Percentiles rank a stretch among this genome's conserved stretches.
phyloP scores from a whole-genome alignment of 176 grass and related monocot species.

The Phoenix dactylifera region DNA sequence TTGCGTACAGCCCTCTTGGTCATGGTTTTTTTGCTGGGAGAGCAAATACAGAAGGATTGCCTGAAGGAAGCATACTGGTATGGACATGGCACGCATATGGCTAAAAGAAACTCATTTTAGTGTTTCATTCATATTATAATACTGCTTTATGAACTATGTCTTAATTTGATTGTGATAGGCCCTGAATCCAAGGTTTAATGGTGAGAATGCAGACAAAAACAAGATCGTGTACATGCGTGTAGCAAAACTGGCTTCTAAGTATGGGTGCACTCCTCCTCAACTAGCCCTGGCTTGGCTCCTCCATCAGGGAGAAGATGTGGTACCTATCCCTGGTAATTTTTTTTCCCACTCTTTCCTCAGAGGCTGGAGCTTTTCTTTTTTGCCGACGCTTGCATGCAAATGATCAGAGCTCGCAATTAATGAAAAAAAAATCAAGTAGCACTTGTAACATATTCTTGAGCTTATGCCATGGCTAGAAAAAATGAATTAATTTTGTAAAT shows the following conservation, averaged over 20 bases:
- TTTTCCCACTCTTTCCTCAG: neutral
- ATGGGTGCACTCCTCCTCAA: slow-evolving; percentile 10
- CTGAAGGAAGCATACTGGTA: slow-evolving; percentile 56
- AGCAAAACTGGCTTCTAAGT: slow-evolving; percentile 1
- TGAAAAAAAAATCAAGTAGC: no score
- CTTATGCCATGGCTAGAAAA: no score
- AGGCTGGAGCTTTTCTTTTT: neutral
- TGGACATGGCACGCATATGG: neutral
- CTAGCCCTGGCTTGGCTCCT: slow-evolving; percentile 19
- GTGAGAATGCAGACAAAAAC: slow-evolving; percentile 19
- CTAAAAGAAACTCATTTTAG: no score
- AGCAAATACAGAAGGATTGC: slow-evolving; percentile 34
- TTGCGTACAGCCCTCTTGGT: slow-evolving; percentile 71
- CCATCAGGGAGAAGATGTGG: slow-evolving; percentile 16
- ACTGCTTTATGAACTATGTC: neutral
- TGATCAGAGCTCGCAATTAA: no score
- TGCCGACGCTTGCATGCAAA: no score
- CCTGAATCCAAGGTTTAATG: slow-evolving; percentile 8
- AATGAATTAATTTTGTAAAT: no score
- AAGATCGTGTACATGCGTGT: neutral
- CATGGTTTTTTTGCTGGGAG: slow-evolving; percentile 84
- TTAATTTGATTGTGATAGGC: neutral
- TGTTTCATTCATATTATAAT: no score
- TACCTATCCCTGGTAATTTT: slow-evolving; percentile 13
- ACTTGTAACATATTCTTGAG: no score